Evolutionary conservation across 805 yeast species (phyloP).

Genomic region (Priceomyces fermenticarens): DNA sequence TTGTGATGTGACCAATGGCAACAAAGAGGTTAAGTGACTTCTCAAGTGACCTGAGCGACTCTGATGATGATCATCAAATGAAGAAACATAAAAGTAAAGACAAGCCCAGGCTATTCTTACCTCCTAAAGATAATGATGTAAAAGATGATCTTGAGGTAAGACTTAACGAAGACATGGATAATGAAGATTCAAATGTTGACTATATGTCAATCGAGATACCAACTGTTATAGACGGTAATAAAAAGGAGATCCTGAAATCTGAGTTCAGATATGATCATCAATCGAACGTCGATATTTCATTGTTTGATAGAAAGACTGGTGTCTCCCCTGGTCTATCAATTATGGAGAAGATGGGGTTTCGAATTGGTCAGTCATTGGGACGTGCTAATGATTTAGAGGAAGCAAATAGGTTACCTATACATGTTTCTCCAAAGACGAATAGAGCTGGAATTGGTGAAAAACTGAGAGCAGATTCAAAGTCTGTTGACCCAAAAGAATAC

Average conservation of each 20-base stretch:
- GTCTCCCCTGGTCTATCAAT: constrained; percentile 45
- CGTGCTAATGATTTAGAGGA: constrained; percentile 9
- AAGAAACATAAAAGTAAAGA: not conserved
- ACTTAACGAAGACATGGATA: not conserved
- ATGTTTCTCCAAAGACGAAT: constrained; percentile 9
- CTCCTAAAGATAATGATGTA: constrained; percentile 1
- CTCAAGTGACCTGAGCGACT: too few species aligned
- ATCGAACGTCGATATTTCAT: constrained; percentile 6
- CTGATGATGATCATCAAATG: too few species aligned
- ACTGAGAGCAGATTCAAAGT: not conserved
- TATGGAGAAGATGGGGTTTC: constrained; percentile 61
- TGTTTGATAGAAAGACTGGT: constrained; percentile 10
- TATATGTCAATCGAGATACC: too few species aligned
- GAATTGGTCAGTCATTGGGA: constrained; percentile 47
- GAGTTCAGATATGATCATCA: constrained; percentile 3
- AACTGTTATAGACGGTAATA: too few species aligned
- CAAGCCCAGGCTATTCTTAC: constrained; percentile 5
- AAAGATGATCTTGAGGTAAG: not conserved
- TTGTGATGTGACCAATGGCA: too few species aligned
- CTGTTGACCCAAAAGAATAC: constrained; percentile 5
- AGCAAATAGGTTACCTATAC: constrained; percentile 32
- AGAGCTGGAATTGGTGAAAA: constrained; percentile 21
- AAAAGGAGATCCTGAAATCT: constrained; percentile 9
- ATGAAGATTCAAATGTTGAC: too few species aligned
- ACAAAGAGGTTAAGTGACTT: too few species aligned